A percentile compares a stretch with the other conserved stretches of the same genome.
Conservation (phyloP, 495 filamentous ascomycete species). For the Lasiosphaeria hispida region DNA sequence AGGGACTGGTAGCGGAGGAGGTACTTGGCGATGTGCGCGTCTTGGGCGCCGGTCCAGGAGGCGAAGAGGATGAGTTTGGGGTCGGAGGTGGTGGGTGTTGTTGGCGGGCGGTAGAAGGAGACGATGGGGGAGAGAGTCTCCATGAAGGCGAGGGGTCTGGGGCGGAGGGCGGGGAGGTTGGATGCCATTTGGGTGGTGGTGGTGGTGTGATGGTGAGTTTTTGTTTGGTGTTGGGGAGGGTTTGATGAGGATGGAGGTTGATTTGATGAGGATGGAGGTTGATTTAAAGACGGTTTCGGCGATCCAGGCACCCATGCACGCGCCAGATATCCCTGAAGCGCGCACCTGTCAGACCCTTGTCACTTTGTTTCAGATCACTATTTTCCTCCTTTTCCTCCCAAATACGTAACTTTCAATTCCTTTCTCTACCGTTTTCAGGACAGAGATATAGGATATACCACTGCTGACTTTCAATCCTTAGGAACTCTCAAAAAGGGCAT, state of each 20-base stretch:
- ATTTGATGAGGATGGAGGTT: background rate
- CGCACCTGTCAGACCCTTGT: background rate
- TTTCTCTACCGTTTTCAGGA: background rate
- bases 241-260: background rate
- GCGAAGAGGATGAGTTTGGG: conserved; percentile 35
- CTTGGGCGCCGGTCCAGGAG: conserved; percentile 42
- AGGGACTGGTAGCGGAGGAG: conserved; percentile 32
- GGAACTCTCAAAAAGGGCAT: background rate
- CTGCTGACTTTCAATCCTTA: background rate
- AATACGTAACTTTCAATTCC: background rate
- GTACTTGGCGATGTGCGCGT: conserved; percentile 42
- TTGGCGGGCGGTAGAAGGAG: background rate
- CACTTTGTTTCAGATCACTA: background rate
- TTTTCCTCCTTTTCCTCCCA: too few relatives aligned
- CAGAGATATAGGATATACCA: background rate
- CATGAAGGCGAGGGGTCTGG: conserved; percentile 9
- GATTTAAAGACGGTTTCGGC: background rate
- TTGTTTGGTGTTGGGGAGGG: background rate
- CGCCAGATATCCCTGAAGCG: background rate
- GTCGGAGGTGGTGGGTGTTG: background rate
- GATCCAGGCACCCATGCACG: background rate
- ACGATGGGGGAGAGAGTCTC: conserved; percentile 7
- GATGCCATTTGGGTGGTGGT: background rate
- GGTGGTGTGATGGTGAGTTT: background rate
- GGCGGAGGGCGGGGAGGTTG: background rate